Evolutionary conservation across 495 filamentous ascomycete genomes (phyloP), one percentile per base, ranked within the genome.

Genomic region (Tuber calosporum): DNA sequence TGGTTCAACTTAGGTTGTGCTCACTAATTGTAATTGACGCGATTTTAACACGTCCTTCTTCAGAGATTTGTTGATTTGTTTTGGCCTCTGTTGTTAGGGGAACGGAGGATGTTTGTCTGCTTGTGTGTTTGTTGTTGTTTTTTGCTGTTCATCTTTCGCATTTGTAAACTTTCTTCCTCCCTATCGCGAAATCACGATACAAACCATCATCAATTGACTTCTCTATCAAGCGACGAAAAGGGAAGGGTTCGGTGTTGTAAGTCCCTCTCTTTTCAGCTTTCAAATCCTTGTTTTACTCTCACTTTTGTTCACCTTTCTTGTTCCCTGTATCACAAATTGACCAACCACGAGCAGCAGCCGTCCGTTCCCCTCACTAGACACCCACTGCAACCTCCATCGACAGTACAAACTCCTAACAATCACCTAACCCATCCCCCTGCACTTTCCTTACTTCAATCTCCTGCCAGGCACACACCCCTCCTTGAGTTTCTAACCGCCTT

Each of bases 381-480:
- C 26, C 30, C 36, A 39, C 73, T 8, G 43, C n/a, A 67, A 73
- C 73, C 38, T 67, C 66, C 43, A 38, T 73, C 74, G 62, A 45
- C 36, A 34, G 30, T 20, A 34, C 74, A 74, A 68, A 67, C 72
- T 30, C 66, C 20, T 48, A 36, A 48, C 6, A 36, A 34, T n/a
- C 73, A 34, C 41, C 71, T 67, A 39, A 67, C 67, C 45, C 72
- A 72, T 70, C 37, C 68, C 37, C 69, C 58, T 69, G 41, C 45
- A 41, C 42, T 42, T n/a, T 48, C 75, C 69, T 58, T 72, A 48
- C 45, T 69, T 40, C 42, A 69, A 67, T 67, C 38, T 41, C 66
- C 70, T 69, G 4, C 72, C 42, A 30, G 22, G 72, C 68, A 43
- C 68, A n/a, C 72, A 70, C 40, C 66, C 72, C 42, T 42, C 70